Percentiles rank a stretch among this genome's conserved stretches.
Conservation (phyloP, 306 rosid species). For the Dalbergia cochinchinensis region DNA sequence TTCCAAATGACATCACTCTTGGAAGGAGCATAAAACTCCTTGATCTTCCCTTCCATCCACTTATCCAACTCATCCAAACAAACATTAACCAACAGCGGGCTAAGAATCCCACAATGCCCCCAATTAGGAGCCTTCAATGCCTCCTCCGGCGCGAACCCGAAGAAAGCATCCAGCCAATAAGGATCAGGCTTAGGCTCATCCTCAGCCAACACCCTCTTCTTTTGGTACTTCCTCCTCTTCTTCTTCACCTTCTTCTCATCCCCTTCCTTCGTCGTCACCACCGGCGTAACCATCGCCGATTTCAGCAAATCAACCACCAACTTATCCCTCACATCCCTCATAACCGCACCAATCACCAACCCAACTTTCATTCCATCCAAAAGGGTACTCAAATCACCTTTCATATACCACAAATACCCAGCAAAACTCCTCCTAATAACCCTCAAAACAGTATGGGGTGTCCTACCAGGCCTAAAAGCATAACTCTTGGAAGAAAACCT, state of each 20-base stretch:
- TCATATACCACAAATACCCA: conserved; percentile 89
- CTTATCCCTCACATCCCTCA: conserved; percentile 94
- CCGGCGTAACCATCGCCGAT: conserved; percentile 76
- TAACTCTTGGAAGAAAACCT: conserved; percentile 71
- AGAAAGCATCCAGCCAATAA: conserved; percentile 88
- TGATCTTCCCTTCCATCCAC: conserved; percentile 94
- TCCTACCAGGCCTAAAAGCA: conserved; percentile 89
- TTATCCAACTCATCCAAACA: conserved; percentile 89
- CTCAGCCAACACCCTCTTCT: conserved; percentile 91
- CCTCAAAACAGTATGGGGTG: conserved; percentile 77
- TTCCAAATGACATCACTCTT: conserved; percentile 99
- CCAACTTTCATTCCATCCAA: conserved; percentile 88
- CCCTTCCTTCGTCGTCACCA: conserved; percentile 61
- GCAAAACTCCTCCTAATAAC: conserved; percentile 85
- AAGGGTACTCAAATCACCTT: conserved; percentile 82
- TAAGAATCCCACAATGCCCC: conserved; percentile 94
- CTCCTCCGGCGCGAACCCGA: conserved; percentile 95
- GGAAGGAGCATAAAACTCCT: conserved; percentile 84
- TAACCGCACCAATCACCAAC: conserved; percentile 74
- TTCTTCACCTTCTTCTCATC: conserved; percentile 74
- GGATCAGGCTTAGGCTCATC: conserved; percentile 99
- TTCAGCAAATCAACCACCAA: conserved; percentile 80
- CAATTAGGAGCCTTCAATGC: conserved; percentile 84
- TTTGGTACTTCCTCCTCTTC: conserved; percentile 87
- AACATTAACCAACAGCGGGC: conserved; percentile 83